Conservation (phyloP, 768 basidiomycete genomes). For the Termitomyces sp. region DNA sequence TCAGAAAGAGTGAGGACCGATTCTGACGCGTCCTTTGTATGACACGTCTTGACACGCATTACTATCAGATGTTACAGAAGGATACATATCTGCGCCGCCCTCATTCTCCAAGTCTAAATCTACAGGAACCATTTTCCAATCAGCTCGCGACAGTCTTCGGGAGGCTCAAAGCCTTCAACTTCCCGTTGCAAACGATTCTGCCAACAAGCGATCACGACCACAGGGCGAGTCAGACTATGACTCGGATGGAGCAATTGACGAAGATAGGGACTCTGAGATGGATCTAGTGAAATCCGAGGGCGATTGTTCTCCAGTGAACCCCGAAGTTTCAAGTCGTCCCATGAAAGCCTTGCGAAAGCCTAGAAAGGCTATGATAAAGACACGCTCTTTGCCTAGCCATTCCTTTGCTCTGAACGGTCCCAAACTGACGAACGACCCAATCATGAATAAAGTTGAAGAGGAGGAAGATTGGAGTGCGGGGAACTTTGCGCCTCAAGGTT, state of each 20-base stretch:
- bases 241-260: constrained; percentile 22
- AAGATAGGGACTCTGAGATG: constrained; percentile 14
- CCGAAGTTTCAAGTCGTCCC: constrained; percentile 19
- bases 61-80: constrained; percentile 54
- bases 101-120: constrained; percentile 39
- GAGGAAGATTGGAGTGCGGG: constrained; percentile 44
- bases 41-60: constrained; percentile 27
- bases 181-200: constrained; percentile 5
- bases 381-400: constrained; percentile 35
- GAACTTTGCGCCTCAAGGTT: constrained; percentile 10
- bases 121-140: constrained; percentile 43
- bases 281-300: background rate
- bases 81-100: constrained; percentile 42
- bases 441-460: constrained; percentile 16
- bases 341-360: constrained; percentile 39
- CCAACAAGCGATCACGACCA: constrained; percentile 36
- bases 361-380: constrained; percentile 27
- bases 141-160: constrained; percentile 54
- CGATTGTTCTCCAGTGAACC: constrained; percentile 6
- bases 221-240: constrained; percentile 23
- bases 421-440: constrained; percentile 9
- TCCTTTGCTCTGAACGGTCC: constrained; percentile 12
- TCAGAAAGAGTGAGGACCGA: constrained; percentile 51
- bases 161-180: constrained; percentile 33
- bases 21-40: background rate